Evolutionary conservation across 139 green algal genomes (phyloP).

Genomic region (Zygnema circumcarinatum): DNA sequence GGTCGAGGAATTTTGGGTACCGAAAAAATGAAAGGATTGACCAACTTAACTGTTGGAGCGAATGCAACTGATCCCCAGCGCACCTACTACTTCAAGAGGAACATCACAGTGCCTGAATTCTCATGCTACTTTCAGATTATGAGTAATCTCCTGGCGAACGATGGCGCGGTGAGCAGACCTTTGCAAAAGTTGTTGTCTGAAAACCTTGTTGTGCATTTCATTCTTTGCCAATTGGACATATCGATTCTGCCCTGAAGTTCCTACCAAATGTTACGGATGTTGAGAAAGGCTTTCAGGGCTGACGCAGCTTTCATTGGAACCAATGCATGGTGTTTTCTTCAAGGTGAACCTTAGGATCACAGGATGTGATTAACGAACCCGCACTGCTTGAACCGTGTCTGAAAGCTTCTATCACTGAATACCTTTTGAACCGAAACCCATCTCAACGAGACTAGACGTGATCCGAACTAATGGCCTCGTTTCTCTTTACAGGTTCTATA

Average conservation of each 20-base stretch:
- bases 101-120: background rate
- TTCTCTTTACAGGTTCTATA: conserved; percentile 6
- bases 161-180: conserved; percentile 7
- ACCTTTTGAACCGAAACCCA: too few species aligned
- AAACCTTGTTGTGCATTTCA: too few species aligned
- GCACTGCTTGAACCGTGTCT: background rate
- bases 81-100: conserved; percentile 25
- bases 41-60: background rate
- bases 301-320: background rate
- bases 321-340: background rate
- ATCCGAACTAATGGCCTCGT: too few species aligned
- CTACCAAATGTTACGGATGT: too few species aligned
- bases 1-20: too few species aligned
- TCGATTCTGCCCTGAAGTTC: too few species aligned
- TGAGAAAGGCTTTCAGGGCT: too few species aligned
- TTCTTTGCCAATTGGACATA: too few species aligned
- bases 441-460: too few species aligned
- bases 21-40: too few species aligned
- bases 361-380: background rate
- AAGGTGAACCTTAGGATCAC: background rate
- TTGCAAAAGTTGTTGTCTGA: background rate
- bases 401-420: too few species aligned
- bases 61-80: background rate
- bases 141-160: background rate
- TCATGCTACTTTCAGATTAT: conserved; percentile 1